Percentiles rank a stretch among this genome's conserved stretches.
Evolutionary conservation across 345 rosid genomes (phyloP).

Genomic region (Camelina laxa): DNA sequence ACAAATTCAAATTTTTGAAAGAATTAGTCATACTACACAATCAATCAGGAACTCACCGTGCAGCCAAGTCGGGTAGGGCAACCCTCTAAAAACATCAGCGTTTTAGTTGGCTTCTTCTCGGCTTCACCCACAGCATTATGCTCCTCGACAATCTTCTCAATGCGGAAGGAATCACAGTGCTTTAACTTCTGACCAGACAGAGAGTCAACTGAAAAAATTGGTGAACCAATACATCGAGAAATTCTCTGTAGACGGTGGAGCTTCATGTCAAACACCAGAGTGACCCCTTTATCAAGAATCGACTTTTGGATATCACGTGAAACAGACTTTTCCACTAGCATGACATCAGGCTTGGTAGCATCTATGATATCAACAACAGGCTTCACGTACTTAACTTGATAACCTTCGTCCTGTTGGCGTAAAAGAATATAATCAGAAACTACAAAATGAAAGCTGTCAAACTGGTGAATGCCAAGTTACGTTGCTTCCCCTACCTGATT

Average conservation of each 20-base stretch:
- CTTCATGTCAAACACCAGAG: conserved; percentile 89
- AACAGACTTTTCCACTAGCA: conserved; percentile 90
- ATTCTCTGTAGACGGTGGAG: conserved; percentile 86
- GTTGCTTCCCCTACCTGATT: conserved; percentile 54
- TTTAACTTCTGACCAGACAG: conserved; percentile 64
- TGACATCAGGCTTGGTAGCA: conserved; percentile 67
- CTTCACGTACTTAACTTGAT: conserved; percentile 43
- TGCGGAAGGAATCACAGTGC: conserved; percentile 79
- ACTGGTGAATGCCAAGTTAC: neutral
- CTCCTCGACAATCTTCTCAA: conserved; percentile 86
- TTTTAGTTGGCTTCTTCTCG: conserved; percentile 78
- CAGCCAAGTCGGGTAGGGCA: conserved; percentile 82
- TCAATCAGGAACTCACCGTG: conserved; percentile 67
- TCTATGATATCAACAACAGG: conserved; percentile 69
- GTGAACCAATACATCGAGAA: conserved; percentile 81
- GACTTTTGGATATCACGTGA: conserved; percentile 83
- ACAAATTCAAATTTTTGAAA: neutral
- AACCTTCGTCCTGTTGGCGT: conserved; percentile 60
- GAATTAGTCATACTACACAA: neutral
- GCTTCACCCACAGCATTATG: conserved; percentile 67
- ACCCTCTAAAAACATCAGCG: conserved; percentile 93
- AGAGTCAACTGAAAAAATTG: conserved; percentile 61
- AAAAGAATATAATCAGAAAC: neutral
- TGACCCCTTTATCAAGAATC: conserved; percentile 70
- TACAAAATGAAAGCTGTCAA: conserved; percentile 22